Evolutionary conservation across 257 asterid species (phyloP).

Genomic region (Penstemon davidsonii): DNA sequence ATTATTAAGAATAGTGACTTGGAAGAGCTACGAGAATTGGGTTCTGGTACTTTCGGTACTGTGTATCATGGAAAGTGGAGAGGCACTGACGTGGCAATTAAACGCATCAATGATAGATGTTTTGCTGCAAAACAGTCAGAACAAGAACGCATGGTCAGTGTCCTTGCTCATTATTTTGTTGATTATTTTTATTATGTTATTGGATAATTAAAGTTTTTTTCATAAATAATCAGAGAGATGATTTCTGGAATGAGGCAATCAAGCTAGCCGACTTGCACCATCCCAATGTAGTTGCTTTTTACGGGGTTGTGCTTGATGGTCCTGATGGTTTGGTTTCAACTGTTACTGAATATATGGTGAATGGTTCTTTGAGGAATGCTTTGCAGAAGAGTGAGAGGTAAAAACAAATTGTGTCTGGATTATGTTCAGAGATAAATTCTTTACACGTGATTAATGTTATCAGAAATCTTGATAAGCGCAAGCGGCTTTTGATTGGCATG

Average conservation of each 20-base stretch:
- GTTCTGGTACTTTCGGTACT: conserved; percentile 99
- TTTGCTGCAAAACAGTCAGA: conserved; percentile 97
- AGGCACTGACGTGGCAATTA: conserved; percentile 96
- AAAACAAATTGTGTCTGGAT: neutral
- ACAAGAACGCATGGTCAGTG: conserved; percentile 90
- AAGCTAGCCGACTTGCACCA: conserved; percentile 99
- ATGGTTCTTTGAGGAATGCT: conserved; percentile 91
- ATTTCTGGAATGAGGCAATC: conserved; percentile 98
- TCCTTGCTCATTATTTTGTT: conserved; percentile 26
- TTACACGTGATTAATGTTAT: conserved; percentile 17
- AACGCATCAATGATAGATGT: conserved; percentile 91
- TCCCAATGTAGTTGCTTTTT: conserved; percentile 97
- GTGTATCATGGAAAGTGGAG: conserved; percentile 99
- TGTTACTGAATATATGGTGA: conserved; percentile 97
- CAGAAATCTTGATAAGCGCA: conserved; percentile 90
- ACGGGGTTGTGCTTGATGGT: conserved; percentile 96
- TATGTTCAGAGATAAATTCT: neutral
- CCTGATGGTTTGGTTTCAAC: conserved; percentile 95
- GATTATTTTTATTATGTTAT: neutral
- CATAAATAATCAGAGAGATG: conserved; percentile 65
- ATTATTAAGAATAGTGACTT: conserved; percentile 82
- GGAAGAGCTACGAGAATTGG: conserved; percentile 93
- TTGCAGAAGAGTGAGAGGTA: conserved; percentile 93
- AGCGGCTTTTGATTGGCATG: conserved; percentile 90
- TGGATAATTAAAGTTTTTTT: conserved; percentile 20